A percentile compares a stretch with the other conserved stretches of the same genome.
Evolutionary conservation across 257 asterid genomes (phyloP).

Genomic region (Nicotiana obtusifolia): DNA sequence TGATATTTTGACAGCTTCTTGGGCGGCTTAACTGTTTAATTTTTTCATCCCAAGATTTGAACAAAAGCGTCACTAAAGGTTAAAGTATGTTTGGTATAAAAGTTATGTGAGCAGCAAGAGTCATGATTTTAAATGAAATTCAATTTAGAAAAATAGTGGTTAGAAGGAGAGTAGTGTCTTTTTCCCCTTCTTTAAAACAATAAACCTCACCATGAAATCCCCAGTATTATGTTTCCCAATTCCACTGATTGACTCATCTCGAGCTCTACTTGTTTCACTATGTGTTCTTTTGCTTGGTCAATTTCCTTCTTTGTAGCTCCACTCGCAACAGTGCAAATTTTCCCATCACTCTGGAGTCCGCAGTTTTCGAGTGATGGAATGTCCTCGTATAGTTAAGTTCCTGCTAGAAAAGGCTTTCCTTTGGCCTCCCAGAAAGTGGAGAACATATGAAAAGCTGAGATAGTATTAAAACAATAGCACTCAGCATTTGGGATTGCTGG

Average conservation of each 20-base stretch:
- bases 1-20: conserved; percentile 57
- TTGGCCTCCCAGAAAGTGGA: neutral
- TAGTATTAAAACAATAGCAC: conserved; percentile 17
- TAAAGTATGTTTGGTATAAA: neutral
- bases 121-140: neutral
- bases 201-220: conserved; percentile 50
- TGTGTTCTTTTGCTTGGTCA: conserved; percentile 59
- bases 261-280: conserved; percentile 63
- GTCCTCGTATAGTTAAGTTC: neutral
- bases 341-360: neutral
- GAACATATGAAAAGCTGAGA: conserved; percentile 10
- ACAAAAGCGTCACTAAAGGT: conserved; percentile 51
- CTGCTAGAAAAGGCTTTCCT: conserved; percentile 15
- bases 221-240: conserved; percentile 61
- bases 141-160: neutral
- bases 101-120: neutral
- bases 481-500: conserved; percentile 16
- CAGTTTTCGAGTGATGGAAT: neutral
- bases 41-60: conserved; percentile 64
- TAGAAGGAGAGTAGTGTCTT: neutral
- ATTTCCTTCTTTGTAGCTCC: conserved; percentile 69
- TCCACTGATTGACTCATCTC: conserved; percentile 58
- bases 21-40: conserved; percentile 66
- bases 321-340: conserved; percentile 34
- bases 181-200: neutral